phyloP scores from a whole-genome alignment of 345 rosid species.

The Euclidium syriacum region DNA sequence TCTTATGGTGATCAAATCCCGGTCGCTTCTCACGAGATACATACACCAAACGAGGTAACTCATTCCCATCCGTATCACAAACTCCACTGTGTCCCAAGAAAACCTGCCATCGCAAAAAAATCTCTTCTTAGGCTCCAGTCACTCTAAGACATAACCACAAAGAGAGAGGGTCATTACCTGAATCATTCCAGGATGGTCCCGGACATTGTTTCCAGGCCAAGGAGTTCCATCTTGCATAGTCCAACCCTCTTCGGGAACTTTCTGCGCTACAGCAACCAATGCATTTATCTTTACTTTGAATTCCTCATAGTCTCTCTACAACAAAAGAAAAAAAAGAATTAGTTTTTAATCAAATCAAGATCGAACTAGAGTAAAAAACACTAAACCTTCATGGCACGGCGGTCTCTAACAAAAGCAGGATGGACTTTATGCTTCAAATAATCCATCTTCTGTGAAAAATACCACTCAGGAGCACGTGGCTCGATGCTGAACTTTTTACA shows the following conservation, averaged over 20 bases:
- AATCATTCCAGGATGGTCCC: conserved; percentile 91
- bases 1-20: too few relatives aligned
- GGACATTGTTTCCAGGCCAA: conserved; percentile 67
- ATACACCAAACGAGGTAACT: conserved; percentile 69
- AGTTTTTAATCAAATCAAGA: not conserved
- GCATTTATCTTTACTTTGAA: conserved; percentile 71
- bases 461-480: conserved; percentile 92
- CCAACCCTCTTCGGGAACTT: conserved; percentile 91
- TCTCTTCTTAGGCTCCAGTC: too few relatives aligned
- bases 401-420: conserved; percentile 68
- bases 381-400: conserved; percentile 77
- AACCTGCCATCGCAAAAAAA: conserved; percentile 39
- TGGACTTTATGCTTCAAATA: conserved; percentile 72
- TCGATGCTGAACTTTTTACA: too few relatives aligned
- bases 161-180: conserved; percentile 42
- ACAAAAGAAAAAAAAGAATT: not conserved
- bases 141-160: not conserved
- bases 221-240: too few relatives aligned
- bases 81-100: conserved; percentile 70
- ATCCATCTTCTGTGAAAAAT: conserved; percentile 73
- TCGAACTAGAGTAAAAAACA: not conserved
- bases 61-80: conserved; percentile 53
- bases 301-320: conserved; percentile 80
- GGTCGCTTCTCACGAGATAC: too few relatives aligned
- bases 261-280: conserved; percentile 69